Evolutionary conservation across 2,329 filamentous ascomycete species (phyloP).

Genomic region (Pseudovirgaria hyperparasitica): DNA sequence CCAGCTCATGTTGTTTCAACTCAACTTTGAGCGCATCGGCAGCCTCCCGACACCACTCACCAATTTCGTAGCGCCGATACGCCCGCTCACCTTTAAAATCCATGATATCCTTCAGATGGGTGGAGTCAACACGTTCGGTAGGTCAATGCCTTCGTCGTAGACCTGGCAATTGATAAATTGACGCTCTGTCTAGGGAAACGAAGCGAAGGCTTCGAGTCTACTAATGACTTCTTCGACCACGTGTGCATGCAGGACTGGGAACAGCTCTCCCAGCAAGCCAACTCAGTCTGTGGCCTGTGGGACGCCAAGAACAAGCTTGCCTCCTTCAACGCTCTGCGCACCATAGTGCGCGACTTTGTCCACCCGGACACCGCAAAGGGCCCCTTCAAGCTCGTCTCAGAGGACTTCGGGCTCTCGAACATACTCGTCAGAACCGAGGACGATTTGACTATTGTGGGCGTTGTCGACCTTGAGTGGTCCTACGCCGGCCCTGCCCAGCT

Average conservation of each 20-base stretch:
- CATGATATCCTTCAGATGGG: too few relatives aligned
- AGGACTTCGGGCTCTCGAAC: constrained; percentile 11
- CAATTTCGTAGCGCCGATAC: constrained; percentile 1
- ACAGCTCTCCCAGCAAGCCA: constrained; percentile 10
- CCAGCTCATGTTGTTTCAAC: constrained; percentile 6
- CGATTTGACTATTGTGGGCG: constrained; percentile 10
- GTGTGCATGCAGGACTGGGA: constrained; percentile 7
- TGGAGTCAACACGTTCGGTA: too few relatives aligned
- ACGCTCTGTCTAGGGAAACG: too few relatives aligned
- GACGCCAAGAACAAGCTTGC: constrained; percentile 11
- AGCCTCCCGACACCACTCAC: constrained; percentile 8
- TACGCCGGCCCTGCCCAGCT: constrained; percentile 11
- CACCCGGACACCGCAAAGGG: constrained; percentile 1
- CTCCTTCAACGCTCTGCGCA: constrained; percentile 4
- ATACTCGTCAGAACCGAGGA: constrained; percentile 9
- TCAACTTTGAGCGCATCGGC: constrained; percentile 8
- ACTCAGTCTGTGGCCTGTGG: constrained; percentile 9
- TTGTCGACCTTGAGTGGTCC: constrained; percentile 14
- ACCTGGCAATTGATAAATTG: too few relatives aligned
- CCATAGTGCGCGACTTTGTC: constrained; percentile 5
- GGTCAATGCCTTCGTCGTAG: too few relatives aligned
- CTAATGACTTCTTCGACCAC: constrained; percentile 8
- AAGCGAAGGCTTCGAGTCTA: too few relatives aligned
- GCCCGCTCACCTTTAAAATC: constrained; percentile 3
- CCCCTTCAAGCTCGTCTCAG: constrained; percentile 8